phyloP scores from a whole-genome alignment of 1,139 yeast species.

The Debaryomyces sp. region DNA sequence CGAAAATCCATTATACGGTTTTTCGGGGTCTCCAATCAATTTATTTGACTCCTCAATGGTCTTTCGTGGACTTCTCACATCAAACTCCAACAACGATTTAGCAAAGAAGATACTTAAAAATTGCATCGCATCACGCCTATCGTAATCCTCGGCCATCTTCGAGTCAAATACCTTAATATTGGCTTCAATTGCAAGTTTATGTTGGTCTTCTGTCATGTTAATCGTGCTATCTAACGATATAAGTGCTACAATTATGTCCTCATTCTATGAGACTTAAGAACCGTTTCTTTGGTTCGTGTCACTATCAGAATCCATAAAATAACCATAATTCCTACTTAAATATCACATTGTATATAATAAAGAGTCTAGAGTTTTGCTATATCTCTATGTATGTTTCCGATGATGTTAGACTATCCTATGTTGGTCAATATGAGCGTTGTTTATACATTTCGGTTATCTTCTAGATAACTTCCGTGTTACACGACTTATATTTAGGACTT shows the following conservation, averaged over 20 bases:
- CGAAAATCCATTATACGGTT: conserved; percentile 17
- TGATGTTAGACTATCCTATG: no score
- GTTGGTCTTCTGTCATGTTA: conserved; percentile 9
- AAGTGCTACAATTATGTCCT: neutral
- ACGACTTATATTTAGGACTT: no score
- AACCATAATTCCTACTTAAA: no score
- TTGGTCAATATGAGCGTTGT: no score
- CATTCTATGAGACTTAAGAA: neutral
- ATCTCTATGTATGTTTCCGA: no score
- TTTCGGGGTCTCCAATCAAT: conserved; percentile 21
- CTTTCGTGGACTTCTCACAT: conserved; percentile 16
- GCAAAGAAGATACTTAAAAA: conserved; percentile 22
- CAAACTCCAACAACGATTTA: conserved; percentile 24
- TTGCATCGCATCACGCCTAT: conserved; percentile 21
- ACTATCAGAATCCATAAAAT: neutral
- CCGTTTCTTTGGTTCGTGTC: neutral
- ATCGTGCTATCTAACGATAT: neutral
- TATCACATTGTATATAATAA: no score
- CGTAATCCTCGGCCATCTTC: conserved; percentile 26
- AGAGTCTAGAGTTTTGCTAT: no score
- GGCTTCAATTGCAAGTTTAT: conserved; percentile 27
- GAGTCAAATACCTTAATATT: conserved; percentile 26
- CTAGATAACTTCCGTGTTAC: no score
- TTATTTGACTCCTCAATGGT: conserved; percentile 16
- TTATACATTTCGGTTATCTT: no score